Conservation (phyloP, 305 asterid genomes). For the Rubia tinctorum region DNA sequence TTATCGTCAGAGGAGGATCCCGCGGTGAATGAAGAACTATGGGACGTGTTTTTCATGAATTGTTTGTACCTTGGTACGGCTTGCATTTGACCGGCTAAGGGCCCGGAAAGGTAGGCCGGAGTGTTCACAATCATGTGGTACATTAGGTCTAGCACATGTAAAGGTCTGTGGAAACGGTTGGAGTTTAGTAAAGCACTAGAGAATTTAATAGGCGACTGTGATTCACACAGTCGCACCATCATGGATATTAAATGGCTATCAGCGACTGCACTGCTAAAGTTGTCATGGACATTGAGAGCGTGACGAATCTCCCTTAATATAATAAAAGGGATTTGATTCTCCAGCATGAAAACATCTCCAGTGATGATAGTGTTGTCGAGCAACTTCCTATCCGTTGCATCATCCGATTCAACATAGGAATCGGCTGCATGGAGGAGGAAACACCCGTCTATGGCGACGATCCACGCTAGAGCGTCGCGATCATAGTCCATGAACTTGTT, state of each 20-base stretch:
- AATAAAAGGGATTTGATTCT: conserved; percentile 46
- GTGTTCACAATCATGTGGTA: conserved; percentile 29
- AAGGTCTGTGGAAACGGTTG: conserved; percentile 5
- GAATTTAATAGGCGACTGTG: conserved; percentile 36
- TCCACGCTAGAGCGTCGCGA: conserved; percentile 45
- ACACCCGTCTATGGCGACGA: conserved; percentile 40
- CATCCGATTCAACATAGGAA: conserved; percentile 4
- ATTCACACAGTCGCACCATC: conserved; percentile 22
- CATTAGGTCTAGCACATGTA: conserved; percentile 44
- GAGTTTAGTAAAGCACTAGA: background rate
- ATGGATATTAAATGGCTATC: conserved; percentile 9
- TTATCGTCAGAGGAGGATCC: background rate
- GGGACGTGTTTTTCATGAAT: background rate
- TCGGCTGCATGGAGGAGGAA: conserved; percentile 31
- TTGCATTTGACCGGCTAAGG: background rate
- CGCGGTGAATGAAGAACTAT: background rate
- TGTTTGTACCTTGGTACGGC: background rate
- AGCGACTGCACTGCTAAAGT: background rate
- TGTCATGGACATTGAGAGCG: conserved; percentile 9
- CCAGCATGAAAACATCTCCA: conserved; percentile 30
- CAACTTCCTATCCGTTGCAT: conserved; percentile 8
- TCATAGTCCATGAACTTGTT: conserved; percentile 42
- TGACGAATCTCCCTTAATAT: conserved; percentile 23
- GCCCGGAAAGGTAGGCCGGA: conserved; percentile 8
- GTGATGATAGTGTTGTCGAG: conserved; percentile 22